These are phyloP conservation scores for Metschnikowia similis DNA, from an alignment of 805 yeast genomes.

Conservation along the genomic window DNA sequence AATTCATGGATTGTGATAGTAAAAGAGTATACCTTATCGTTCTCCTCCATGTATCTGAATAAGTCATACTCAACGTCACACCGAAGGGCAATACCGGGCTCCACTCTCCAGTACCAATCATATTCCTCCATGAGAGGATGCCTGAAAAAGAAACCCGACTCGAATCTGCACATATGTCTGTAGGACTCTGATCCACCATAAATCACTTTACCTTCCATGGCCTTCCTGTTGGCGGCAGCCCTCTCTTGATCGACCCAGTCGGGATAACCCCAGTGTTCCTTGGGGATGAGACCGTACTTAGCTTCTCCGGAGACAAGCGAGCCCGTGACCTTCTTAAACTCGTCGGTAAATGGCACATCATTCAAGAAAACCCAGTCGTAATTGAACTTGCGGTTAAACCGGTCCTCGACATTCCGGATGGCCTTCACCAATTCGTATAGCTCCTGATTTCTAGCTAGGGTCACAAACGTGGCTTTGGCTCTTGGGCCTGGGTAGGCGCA, in stretches of 20 bases:
- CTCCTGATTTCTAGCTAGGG: conserved; percentile 76
- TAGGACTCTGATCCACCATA: conserved; percentile 75
- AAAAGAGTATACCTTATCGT: conserved; percentile 80
- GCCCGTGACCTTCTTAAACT: conserved; percentile 65
- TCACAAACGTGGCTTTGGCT: conserved; percentile 42
- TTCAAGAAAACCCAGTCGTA: conserved; percentile 96
- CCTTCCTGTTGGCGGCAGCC: conserved; percentile 60
- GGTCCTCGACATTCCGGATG: conserved; percentile 77
- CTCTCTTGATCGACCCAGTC: conserved; percentile 72
- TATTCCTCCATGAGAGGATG: conserved; percentile 71
- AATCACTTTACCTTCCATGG: conserved; percentile 55
- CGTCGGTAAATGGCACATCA: conserved; percentile 79
- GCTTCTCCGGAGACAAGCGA: conserved; percentile 73
- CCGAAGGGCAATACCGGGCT: conserved; percentile 74
- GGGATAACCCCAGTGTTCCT: conserved; percentile 85
- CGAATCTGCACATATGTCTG: conserved; percentile 91
- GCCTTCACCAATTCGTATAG: conserved; percentile 57
- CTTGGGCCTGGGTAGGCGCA: conserved; percentile 9
- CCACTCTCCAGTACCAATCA: conserved; percentile 94
- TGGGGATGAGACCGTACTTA: conserved; percentile 75
- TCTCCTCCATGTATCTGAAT: conserved; percentile 71
- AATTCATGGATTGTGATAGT: conserved; percentile 82
- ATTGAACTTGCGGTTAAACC: conserved; percentile 74
- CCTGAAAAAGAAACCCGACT: conserved; percentile 84
- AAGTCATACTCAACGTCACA: conserved; percentile 89